phyloP scores from a whole-genome alignment of 31 red algal genomes.

The Asparagopsis taxiformis region DNA sequence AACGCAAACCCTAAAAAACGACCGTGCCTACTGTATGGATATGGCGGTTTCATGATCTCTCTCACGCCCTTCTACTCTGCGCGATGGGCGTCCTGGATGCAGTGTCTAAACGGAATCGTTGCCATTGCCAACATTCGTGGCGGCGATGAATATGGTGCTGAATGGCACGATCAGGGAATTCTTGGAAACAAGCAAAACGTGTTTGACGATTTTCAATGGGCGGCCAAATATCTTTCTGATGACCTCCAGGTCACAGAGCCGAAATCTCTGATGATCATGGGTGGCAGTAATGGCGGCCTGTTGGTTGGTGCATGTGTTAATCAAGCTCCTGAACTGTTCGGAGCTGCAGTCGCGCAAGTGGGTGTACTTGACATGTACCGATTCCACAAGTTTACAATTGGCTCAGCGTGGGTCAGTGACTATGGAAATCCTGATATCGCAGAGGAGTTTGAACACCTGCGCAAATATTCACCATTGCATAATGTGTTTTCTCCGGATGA shows the following conservation, averaged over 20 bases:
- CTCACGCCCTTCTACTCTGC: conserved; percentile 16
- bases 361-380: conserved; percentile 14
- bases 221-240: conserved; percentile 4
- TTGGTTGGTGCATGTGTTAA: conserved; percentile 9
- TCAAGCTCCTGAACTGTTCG: conserved; percentile 5
- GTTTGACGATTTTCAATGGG: conserved; percentile 8
- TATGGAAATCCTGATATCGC: conserved; percentile 1
- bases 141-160: conserved; percentile 12
- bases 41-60: conserved; percentile 43
- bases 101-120: conserved; percentile 32
- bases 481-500: conserved; percentile 48
- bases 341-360: neutral
- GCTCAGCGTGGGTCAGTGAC: conserved; percentile 7
- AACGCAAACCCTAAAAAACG: conserved; percentile 8
- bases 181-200: conserved; percentile 5
- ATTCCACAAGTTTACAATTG: conserved; percentile 14
- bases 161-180: conserved; percentile 10
- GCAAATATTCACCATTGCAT: conserved; percentile 7
- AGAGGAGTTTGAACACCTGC: neutral
- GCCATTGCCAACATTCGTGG: conserved; percentile 55
- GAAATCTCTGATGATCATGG: conserved; percentile 2
- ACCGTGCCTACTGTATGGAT: conserved; percentile 45
- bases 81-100: conserved; percentile 13
- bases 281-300: conserved; percentile 10
- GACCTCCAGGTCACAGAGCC: neutral